Percentiles rank a stretch among this genome's conserved stretches.
These are phyloP conservation scores for Eucalyptus melliodora DNA, from an alignment of 345 rosid genomes.

Conservation along the genomic window DNA sequence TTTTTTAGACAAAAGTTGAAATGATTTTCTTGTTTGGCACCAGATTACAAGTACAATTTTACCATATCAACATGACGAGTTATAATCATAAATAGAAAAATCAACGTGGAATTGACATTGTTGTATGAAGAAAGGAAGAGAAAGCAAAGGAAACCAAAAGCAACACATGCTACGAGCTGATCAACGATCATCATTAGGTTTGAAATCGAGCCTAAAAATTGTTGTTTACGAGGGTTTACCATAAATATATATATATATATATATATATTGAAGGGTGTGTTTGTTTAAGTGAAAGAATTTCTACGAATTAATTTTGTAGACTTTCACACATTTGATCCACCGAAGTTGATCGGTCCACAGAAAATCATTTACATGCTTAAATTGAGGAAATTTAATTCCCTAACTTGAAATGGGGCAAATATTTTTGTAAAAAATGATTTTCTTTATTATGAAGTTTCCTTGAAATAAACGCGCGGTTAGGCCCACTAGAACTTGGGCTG, in stretches of 20 bases:
- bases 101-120: no score
- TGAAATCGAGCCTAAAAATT: background rate
- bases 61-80: background rate
- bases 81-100: background rate
- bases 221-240: fast-evolving
- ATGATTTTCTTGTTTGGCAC: background rate
- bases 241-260: background rate
- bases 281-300: background rate
- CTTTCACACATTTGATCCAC: background rate
- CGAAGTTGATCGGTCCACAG: background rate
- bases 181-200: fast-evolving
- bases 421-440: background rate
- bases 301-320: fast-evolving
- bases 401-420: background rate
- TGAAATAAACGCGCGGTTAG: background rate
- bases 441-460: background rate
- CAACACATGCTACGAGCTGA: background rate
- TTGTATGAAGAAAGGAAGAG: background rate
- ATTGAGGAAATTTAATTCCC: background rate
- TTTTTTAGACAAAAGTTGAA: background rate
- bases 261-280: background rate
- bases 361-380: background rate
- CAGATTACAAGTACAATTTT: background rate
- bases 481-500: background rate
- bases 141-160: background rate